Conservation (phyloP, 2,329 filamentous ascomycete species). For the Penicillium sp. region DNA sequence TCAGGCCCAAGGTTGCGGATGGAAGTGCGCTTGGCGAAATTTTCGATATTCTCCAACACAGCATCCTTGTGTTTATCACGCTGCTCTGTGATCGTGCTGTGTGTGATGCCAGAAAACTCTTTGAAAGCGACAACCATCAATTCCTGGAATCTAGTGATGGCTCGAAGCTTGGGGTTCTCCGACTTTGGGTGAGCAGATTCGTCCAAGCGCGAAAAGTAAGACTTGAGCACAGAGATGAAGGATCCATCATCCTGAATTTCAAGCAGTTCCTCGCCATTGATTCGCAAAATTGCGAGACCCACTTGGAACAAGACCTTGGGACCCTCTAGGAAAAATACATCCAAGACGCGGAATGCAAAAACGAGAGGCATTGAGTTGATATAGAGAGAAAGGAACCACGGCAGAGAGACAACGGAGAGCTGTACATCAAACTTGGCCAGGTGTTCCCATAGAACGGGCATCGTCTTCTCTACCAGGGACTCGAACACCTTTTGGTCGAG, state of each 20-base stretch:
- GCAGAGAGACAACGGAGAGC: slow-evolving; percentile 91
- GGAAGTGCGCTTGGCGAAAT: slow-evolving; percentile 92
- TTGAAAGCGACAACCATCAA: slow-evolving; percentile 99
- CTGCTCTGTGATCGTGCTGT: slow-evolving; percentile 85
- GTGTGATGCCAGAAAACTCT: slow-evolving; percentile 93
- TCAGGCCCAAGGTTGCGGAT: slow-evolving; percentile 94
- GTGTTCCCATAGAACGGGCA: slow-evolving; percentile 98
- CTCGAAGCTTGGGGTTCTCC: slow-evolving; percentile 89
- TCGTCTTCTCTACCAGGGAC: slow-evolving; percentile 95
- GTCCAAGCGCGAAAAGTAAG: slow-evolving; percentile 88
- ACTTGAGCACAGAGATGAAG: slow-evolving; percentile 94
- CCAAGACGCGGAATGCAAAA: slow-evolving; percentile 92
- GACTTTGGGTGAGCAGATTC: slow-evolving; percentile 95
- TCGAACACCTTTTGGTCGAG: slow-evolving; percentile 98
- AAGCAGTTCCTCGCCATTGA: slow-evolving; percentile 93
- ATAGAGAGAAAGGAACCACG: slow-evolving; percentile 97
- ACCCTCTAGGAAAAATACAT: slow-evolving; percentile 97
- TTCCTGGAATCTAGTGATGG: slow-evolving; percentile 94
- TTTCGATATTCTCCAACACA: slow-evolving; percentile 94
- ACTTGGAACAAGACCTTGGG: slow-evolving; percentile 98
- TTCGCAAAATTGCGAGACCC: slow-evolving; percentile 90
- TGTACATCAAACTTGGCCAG: slow-evolving; percentile 97
- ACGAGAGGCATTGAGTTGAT: slow-evolving; percentile 99
- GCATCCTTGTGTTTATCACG: slow-evolving; percentile 90
- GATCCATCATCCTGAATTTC: slow-evolving; percentile 93